Evolutionary conservation across 2,329 filamentous ascomycete genomes (phyloP), one percentile per base, ranked within the genome.

Genomic region (Pyricularia pennisetigena): DNA sequence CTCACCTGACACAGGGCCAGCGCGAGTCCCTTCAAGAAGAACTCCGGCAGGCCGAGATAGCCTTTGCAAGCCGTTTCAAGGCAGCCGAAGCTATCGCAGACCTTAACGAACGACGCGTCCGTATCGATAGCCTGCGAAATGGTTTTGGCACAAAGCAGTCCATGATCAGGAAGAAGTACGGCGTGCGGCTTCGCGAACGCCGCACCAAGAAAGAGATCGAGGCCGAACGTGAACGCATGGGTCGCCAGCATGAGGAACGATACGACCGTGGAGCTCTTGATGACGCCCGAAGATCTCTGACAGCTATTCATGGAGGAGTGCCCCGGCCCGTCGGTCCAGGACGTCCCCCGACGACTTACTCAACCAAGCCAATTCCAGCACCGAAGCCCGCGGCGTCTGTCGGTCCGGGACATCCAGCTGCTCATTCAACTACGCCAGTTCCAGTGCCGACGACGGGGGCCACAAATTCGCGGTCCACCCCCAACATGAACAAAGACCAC

Each of bases 71-170:
- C 4, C 76, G 79, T 8, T 82, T 85, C 72, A 77, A 75, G 8
- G 77, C 81, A 16, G 82, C 81, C 0, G 76, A 79, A 68, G 24
- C 57, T 3, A 76, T 83, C 10, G 68, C 72, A 0, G 78, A 82
- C 54, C 74, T 76, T 1, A 71, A 69, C 61, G 74, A 72, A 70
- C 76, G 72, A 66, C 77, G 71, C 69, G 70, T 20, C 0, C 75
- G 72, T 64, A 67, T 86, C 0, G 78, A 79, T 0, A 80, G 77
- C 10, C 71, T 86, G 1, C 81, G 81, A 59, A 87, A 86, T 70
- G 80, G 80, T 3, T 85, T 83, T 71, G 82, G 82, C 62, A 86
- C 83, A 3, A 85, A 84, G 68, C 84, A 86, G 73, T 86, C 83
- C 67, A 79, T 79, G n/a, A 82, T 85, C 3, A 81, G 85, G 14